Conservation (phyloP, 2,329 filamentous ascomycete genomes). For the Bipolaris cookei region DNA sequence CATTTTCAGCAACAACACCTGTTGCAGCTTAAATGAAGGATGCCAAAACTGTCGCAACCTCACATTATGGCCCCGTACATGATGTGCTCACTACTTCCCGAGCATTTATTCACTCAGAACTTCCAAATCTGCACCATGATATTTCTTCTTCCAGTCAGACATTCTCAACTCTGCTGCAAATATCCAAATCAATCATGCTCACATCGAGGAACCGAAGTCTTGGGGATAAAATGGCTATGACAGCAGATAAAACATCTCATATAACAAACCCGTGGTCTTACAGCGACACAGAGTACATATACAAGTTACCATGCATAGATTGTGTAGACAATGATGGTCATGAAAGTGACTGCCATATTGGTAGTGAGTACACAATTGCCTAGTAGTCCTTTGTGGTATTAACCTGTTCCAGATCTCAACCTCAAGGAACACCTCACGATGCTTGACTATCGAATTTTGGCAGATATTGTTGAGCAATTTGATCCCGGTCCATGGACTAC, state of each 20-base stretch:
- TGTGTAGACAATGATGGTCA: constrained; percentile 27
- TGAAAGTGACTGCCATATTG: constrained; percentile 25
- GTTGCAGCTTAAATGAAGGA: neutral
- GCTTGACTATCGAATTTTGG: constrained; percentile 19
- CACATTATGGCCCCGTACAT: no score
- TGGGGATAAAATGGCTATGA: neutral
- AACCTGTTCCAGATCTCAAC: constrained; percentile 12
- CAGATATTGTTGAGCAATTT: constrained; percentile 20
- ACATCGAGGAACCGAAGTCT: neutral
- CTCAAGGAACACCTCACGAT: constrained; percentile 18
- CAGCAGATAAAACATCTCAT: neutral
- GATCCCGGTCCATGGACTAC: constrained; percentile 38
- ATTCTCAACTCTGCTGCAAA: no score
- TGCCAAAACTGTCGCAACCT: no score
- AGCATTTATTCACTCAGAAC: no score
- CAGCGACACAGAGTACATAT: neutral
- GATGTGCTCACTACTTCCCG: no score
- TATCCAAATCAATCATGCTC: neutral
- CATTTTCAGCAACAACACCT: neutral
- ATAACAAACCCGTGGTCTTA: neutral
- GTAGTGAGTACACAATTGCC: constrained; percentile 22
- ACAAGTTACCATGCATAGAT: constrained; percentile 33
- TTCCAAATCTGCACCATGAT: no score
- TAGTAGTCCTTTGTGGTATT: neutral
- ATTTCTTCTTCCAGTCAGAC: no score